Evolutionary conservation across 2,329 filamentous ascomycete species (phyloP).

Genomic region (Pseudocercospora macadamiae): DNA sequence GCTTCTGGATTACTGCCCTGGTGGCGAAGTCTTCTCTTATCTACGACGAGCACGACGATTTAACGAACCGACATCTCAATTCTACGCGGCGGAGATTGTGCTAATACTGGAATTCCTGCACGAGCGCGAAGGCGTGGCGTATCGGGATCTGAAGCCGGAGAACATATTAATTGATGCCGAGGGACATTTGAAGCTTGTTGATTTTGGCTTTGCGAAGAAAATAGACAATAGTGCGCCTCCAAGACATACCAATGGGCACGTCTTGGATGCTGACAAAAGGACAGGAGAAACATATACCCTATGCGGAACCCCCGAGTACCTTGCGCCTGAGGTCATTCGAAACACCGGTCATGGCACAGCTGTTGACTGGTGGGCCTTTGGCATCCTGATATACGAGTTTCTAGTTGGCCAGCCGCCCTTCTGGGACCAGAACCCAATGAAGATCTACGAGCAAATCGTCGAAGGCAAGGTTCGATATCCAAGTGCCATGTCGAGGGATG

Average conservation of each 20-base stretch:
- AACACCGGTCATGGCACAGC: slow-evolving; percentile 74
- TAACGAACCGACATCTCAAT: slow-evolving; percentile 75
- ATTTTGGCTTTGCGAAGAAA: slow-evolving; percentile 84
- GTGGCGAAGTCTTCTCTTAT: slow-evolving; percentile 84
- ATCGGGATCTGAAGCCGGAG: slow-evolving; percentile 80
- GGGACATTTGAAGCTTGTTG: slow-evolving; percentile 79
- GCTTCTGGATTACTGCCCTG: slow-evolving; percentile 80
- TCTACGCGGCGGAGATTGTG: slow-evolving; percentile 83
- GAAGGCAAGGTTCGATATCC: slow-evolving; percentile 78
- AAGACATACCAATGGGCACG: slow-evolving; percentile 8
- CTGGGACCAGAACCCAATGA: slow-evolving; percentile 84
- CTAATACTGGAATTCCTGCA: slow-evolving; percentile 80
- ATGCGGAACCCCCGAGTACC: slow-evolving; percentile 81
- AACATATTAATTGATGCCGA: slow-evolving; percentile 77
- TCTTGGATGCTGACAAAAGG: slow-evolving; percentile 21
- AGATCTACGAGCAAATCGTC: slow-evolving; percentile 83
- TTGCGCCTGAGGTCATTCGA: slow-evolving; percentile 81
- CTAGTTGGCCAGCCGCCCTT: slow-evolving; percentile 83
- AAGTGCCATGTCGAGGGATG: slow-evolving; percentile 66
- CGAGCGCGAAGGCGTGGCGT: slow-evolving; percentile 77
- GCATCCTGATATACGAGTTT: slow-evolving; percentile 83
- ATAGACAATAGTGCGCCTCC: slow-evolving; percentile 60
- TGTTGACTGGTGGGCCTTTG: slow-evolving; percentile 87
- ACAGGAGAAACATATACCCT: slow-evolving; percentile 76
- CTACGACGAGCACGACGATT: slow-evolving; percentile 76